Base-by-base conservation (phyloP, 805 yeast genomes). In the Saturnispora diversa region DNA sequence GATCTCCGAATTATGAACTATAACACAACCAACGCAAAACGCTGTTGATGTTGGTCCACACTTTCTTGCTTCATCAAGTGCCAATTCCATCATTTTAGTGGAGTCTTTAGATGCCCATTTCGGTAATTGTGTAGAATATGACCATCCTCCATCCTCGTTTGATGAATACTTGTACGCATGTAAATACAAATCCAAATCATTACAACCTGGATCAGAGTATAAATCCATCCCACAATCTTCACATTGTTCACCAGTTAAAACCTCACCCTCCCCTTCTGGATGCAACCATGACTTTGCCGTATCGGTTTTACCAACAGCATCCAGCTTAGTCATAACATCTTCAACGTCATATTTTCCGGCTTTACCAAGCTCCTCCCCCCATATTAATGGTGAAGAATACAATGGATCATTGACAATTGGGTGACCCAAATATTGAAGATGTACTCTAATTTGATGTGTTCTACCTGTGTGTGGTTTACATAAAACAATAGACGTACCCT, bases 351-450 rank as follows among this genome's bases (percentile, higher is more conserved):
- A 74, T 1, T 60, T 63, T 2, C 76, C 77, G 13, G 69, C 68
- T 46, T 71, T 74, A 3, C 97, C 97, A 33, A 92, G 59, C 0
- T 56, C 49, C 0, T 69, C 62, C 0, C 97, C 97, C 96, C 97
- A 92, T 0, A 85, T 78, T 13, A 61, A 58, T 12, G 70, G 73
- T 51, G 84, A 84, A 2, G 95, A 81, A 54, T 87, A 90, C 1
- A 88, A 69, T 0, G 97, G 97, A 58, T 90, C 98, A 56, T 90
- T 88, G 3, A 84, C 86, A 34, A 90, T 90, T 0, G 97, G 96
- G 54, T 67, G 72, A 0, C 97, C 97, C n/a, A 92, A 51, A 49
- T 69, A 81, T 60, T 88, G 96, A 42, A 92, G 62, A 63, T 92
- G 98, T 1, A 92, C 95, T 45, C 98, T 67, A 37, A 92, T 87